Conservation (phyloP, 2,329 filamentous ascomycete species). For the Helminthosporium solani region DNA sequence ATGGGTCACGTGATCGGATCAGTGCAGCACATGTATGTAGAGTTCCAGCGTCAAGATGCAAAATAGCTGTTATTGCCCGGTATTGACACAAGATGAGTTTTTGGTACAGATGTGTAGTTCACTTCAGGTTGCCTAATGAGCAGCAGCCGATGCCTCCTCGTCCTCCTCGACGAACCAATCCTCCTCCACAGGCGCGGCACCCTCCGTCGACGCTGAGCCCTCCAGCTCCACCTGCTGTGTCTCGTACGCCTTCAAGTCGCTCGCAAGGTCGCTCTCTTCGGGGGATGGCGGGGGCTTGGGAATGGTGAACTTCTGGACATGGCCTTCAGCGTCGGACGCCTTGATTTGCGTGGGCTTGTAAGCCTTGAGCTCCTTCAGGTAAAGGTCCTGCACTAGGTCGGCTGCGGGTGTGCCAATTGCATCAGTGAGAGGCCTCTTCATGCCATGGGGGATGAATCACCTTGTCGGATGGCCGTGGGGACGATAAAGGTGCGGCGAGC, state of each 20-base stretch:
- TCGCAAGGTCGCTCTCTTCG: conserved; percentile 90
- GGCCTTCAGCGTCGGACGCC: conserved; percentile 81
- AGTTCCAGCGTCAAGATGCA: conserved; percentile 2
- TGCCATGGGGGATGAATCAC: conserved; percentile 49
- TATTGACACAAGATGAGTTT: conserved; percentile 39
- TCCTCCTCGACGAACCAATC: conserved; percentile 85
- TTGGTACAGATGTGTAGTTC: conserved; percentile 32
- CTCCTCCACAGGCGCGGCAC: conserved; percentile 61
- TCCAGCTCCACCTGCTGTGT: conserved; percentile 91
- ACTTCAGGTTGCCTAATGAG: conserved; percentile 27
- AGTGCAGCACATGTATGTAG: too few species aligned
- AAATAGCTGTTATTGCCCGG: conserved; percentile 26
- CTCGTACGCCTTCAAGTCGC: conserved; percentile 93
- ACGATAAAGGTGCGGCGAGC: conserved; percentile 65
- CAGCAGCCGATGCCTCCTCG: conserved; percentile 51
- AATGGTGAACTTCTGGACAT: conserved; percentile 82
- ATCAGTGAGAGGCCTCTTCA: conserved; percentile 26
- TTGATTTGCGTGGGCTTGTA: conserved; percentile 89
- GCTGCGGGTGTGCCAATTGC: conserved; percentile 57
- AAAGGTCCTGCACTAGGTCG: conserved; percentile 97
- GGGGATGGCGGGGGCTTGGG: conserved; percentile 84
- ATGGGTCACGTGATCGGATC: neutral
- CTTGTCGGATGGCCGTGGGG: conserved; percentile 61
- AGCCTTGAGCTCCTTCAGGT: conserved; percentile 91
- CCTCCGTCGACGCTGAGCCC: conserved; percentile 67